Base-by-base conservation (phyloP, 1,139 yeast species). In the Kodamaea sp. region DNA sequence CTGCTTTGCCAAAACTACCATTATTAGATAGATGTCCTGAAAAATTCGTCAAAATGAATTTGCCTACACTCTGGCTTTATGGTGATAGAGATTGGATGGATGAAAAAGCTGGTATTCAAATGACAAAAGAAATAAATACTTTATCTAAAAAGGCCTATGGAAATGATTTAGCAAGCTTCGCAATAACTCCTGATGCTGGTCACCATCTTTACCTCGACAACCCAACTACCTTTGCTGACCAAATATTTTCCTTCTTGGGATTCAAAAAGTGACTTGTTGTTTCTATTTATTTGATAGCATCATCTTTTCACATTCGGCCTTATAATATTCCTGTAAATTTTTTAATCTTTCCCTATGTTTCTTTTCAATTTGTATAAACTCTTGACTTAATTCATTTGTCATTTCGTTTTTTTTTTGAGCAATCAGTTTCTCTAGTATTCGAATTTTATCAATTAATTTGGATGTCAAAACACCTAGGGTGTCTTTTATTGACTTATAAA, bases 21-120 rank as follows among this genome's bases (percentile, higher is more conserved):
- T 56, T 71, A 31, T 50, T 69, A 24, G 76, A 71, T 50, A 58
- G 77, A 43, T 58, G 70, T 34, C 77, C 77, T 1, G 56, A 61
- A 35, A 54, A 48, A 39, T 60, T 69, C 47, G 64, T 60, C 8
- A 45, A 58, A 9, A 58, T 62, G 65, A 58, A 63, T n/a, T 53
- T 70, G 22, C 75, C 75, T 6, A 65, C 75, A 1, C 56, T 70
- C 32, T 70, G 74, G 73, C 44, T 71, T 33, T 71, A 71, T 45
- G 77, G 77, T 23, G 74, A 69, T 44, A 63, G 57, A 29, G 75
- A 71, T 50, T 71, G 77, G 77, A 71, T 71, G 76, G 69, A 70
- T 43, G 66, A 62, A 12, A 60, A 60, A 35, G 75, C 76, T 3
- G 77, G 77, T 2, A 42, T 53, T 32, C 70, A 67, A 43, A 65